These are phyloP conservation scores for Polytrichum formosum DNA, from an alignment of 225 moss, liverwort and hornwort genomes.

Conservation along the genomic window DNA sequence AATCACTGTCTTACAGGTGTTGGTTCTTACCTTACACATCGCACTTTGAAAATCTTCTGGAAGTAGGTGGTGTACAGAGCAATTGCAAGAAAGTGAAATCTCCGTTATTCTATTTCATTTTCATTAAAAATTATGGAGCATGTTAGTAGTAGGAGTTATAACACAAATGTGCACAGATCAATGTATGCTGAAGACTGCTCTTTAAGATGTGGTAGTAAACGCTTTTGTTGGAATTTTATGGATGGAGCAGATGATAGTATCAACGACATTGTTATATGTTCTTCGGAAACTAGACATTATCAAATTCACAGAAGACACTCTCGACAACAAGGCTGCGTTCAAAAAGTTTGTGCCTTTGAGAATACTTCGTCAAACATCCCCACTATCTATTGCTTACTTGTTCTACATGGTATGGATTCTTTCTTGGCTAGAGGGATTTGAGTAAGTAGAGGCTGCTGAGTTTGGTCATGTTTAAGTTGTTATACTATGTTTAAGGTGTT, in stretches of 20 bases:
- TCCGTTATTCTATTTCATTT: too few species aligned
- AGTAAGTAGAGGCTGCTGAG: too few species aligned
- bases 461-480: too few species aligned
- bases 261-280: conserved; percentile 67
- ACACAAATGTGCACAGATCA: too few species aligned
- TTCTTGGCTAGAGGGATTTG: background rate
- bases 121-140: too few species aligned
- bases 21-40: background rate
- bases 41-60: background rate
- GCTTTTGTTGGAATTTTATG: background rate
- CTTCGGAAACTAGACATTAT: conserved; percentile 75
- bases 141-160: too few species aligned
- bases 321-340: conserved; percentile 40
- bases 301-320: conserved; percentile 58
- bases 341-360: conserved; percentile 68
- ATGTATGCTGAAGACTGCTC: too few species aligned
- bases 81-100: too few species aligned
- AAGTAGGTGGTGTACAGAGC: background rate
- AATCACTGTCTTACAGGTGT: conserved; percentile 92
- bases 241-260: conserved; percentile 82
- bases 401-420: conserved; percentile 80
- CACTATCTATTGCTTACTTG: conserved; percentile 85
- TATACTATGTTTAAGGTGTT: too few species aligned
- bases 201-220: background rate
- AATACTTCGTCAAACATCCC: conserved; percentile 66